phyloP scores from a whole-genome alignment of 208 protist genomes.

The Acanthamoeba healyi region DNA sequence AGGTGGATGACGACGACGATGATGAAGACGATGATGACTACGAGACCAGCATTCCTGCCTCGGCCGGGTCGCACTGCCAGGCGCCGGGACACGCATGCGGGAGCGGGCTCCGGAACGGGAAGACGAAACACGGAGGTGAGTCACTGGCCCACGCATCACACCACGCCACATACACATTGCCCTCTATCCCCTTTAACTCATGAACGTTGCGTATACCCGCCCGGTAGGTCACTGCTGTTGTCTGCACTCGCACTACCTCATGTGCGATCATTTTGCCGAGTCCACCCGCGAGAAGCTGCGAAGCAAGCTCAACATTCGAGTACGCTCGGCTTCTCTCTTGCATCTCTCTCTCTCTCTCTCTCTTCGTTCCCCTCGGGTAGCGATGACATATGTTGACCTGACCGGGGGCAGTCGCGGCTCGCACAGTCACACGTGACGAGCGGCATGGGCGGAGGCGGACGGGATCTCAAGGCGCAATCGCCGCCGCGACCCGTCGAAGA shows the following conservation, averaged over 20 bases:
- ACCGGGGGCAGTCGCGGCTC: not conserved
- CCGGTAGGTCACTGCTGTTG: not conserved
- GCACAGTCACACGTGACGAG: not conserved
- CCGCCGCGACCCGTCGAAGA: not conserved
- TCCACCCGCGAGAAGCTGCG: conserved; percentile 23
- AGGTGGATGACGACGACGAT: not conserved
- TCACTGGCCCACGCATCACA: too few relatives aligned
- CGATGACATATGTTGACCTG: too few relatives aligned
- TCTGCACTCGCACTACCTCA: conserved; percentile 17
- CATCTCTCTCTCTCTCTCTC: not conserved
- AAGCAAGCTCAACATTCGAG: not conserved
- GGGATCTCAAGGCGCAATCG: not conserved
- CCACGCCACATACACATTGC: not conserved
- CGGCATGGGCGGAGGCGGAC: not conserved
- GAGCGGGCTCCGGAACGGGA: not conserved
- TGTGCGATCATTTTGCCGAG: conserved; percentile 37
- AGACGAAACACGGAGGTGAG: not conserved
- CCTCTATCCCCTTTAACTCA: not conserved
- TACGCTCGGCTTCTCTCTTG: not conserved
- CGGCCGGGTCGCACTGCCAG: not conserved
- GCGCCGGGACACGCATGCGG: not conserved
- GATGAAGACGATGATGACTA: not conserved
- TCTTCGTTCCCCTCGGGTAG: too few relatives aligned
- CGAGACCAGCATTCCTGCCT: not conserved
- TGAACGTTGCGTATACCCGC: too few relatives aligned